These are phyloP conservation scores for Mortierella sp. DNA, from an alignment of 371 early-diverging fungal genomes.

Conservation along the genomic window DNA sequence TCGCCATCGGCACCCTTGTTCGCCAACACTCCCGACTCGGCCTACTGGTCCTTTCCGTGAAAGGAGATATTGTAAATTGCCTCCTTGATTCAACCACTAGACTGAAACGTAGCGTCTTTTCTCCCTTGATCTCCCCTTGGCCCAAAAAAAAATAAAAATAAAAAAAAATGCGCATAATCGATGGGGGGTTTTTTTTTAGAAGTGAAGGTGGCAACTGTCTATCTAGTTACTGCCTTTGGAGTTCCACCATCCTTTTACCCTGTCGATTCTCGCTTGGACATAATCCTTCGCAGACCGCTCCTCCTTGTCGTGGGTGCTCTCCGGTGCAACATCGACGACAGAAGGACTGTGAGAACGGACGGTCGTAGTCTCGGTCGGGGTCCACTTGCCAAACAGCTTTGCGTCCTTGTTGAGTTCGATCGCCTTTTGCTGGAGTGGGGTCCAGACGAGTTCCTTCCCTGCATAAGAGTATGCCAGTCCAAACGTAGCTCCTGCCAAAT, in stretches of 20 bases:
- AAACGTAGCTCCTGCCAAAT: constrained; percentile 72
- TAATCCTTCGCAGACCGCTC: constrained; percentile 30
- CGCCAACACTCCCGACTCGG: background rate
- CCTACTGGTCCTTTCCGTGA: background rate
- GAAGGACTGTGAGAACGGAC: background rate
- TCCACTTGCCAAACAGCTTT: constrained; percentile 25
- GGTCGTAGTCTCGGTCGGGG: background rate
- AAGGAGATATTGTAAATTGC: background rate
- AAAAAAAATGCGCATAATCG: too few species aligned
- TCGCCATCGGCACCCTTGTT: too few species aligned
- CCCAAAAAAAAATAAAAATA: too few species aligned
- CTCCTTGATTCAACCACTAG: constrained; percentile 3
- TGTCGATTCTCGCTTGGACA: constrained; percentile 27
- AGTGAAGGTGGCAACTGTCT: too few species aligned
- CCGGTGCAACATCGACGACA: background rate
- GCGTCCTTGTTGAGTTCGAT: constrained; percentile 46
- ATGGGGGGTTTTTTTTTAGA: too few species aligned
- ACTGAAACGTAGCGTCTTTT: too few species aligned
- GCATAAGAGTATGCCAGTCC: constrained; percentile 66
- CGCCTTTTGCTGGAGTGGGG: constrained; percentile 35
- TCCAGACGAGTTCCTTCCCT: constrained; percentile 67
- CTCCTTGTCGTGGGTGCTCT: background rate
- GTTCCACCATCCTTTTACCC: constrained; percentile 45
- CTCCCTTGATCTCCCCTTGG: too few species aligned
- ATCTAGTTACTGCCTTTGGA: constrained; percentile 14